Evolutionary conservation across 2,329 filamentous ascomycete genomes (phyloP).

Genomic region (Pleochaeta shiraiana): DNA sequence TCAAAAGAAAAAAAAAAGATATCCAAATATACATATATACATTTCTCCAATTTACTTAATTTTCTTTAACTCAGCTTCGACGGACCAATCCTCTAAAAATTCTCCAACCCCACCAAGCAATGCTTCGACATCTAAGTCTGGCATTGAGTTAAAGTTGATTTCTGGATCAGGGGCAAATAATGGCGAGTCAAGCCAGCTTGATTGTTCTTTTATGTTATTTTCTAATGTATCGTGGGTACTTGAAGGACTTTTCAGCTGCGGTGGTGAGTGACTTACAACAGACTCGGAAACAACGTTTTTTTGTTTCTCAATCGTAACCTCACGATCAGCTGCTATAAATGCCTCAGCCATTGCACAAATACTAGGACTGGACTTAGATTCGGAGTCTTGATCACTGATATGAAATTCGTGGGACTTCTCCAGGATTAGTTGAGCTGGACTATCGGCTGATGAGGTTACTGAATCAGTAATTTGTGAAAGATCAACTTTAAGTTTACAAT

Average conservation of each 20-base stretch:
- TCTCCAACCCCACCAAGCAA: constrained; percentile 13
- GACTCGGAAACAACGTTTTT: too few species aligned
- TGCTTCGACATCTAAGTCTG: constrained; percentile 12
- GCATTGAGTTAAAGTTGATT: not conserved
- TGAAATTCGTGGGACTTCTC: not conserved
- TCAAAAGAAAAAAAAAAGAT: too few species aligned
- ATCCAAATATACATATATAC: too few species aligned
- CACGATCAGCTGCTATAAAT: constrained; percentile 25
- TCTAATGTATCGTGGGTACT: too few species aligned
- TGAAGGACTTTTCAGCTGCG: not conserved
- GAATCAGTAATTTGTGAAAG: too few species aligned
- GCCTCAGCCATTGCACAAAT: constrained; percentile 27
- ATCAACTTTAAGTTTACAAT: too few species aligned
- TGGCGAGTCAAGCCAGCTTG: not conserved
- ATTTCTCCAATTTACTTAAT: constrained; percentile 6
- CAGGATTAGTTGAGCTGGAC: not conserved
- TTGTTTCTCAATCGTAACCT: constrained; percentile 8
- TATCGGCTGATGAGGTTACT: not conserved
- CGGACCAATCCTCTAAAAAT: constrained; percentile 20
- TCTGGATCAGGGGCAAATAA: not conserved
- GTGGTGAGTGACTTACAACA: not conserved
- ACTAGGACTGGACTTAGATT: constrained; percentile 18
- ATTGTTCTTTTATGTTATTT: too few species aligned
- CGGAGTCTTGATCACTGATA: not conserved
- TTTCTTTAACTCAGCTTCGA: constrained; percentile 20